A percentile compares a stretch with the other conserved stretches of the same genome.
phyloP scores from a whole-genome alignment of 108 stramenopile genomes.

The Cafeteria roenbergensis region DNA sequence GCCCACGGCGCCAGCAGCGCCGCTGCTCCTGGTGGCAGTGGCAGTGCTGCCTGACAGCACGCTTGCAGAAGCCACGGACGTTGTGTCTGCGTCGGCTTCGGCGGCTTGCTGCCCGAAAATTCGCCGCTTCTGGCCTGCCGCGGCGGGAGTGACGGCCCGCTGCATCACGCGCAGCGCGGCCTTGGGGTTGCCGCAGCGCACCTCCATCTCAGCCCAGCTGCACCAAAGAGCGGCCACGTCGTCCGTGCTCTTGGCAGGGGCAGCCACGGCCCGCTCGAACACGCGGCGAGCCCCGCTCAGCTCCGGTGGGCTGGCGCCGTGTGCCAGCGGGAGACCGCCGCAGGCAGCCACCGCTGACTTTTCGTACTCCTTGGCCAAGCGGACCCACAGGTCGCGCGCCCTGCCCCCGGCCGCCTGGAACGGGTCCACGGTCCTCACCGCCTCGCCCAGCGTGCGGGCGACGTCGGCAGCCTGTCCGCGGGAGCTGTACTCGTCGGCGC shows the following conservation, averaged over 20 bases:
- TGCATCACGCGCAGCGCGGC: slow-evolving; percentile 65
- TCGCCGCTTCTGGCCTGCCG: slow-evolving; percentile 3
- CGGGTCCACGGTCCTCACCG: slow-evolving; percentile 42
- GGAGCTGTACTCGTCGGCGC: slow-evolving; percentile 58
- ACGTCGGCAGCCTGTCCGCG: slow-evolving; percentile 20
- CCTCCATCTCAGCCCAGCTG: slow-evolving; percentile 80
- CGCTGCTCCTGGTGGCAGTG: too few relatives aligned
- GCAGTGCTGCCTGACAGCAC: too few relatives aligned
- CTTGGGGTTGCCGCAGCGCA: slow-evolving; percentile 73
- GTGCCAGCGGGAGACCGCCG: too few relatives aligned
- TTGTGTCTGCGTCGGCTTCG: too few relatives aligned
- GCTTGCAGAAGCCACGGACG: too few relatives aligned
- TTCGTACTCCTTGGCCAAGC: slow-evolving; percentile 67
- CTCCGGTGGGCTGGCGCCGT: too few relatives aligned
- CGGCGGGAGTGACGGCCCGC: slow-evolving; percentile 27
- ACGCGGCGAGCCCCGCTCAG: slow-evolving; percentile 64
- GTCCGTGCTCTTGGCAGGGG: slow-evolving; percentile 60
- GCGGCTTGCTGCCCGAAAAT: slow-evolving; percentile 25
- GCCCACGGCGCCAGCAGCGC: too few relatives aligned
- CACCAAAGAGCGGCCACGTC: slow-evolving; percentile 79
- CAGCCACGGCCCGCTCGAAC: slow-evolving; percentile 47
- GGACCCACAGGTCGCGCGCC: slow-evolving; percentile 58
- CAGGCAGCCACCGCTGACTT: too few relatives aligned
- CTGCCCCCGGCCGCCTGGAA: slow-evolving; percentile 62
- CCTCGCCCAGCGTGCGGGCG: slow-evolving; percentile 25